Evolutionary conservation across 345 rosid genomes (phyloP), one percentile per base, ranked within the genome.

Genomic region (Cardiospermum halicacabum): DNA sequence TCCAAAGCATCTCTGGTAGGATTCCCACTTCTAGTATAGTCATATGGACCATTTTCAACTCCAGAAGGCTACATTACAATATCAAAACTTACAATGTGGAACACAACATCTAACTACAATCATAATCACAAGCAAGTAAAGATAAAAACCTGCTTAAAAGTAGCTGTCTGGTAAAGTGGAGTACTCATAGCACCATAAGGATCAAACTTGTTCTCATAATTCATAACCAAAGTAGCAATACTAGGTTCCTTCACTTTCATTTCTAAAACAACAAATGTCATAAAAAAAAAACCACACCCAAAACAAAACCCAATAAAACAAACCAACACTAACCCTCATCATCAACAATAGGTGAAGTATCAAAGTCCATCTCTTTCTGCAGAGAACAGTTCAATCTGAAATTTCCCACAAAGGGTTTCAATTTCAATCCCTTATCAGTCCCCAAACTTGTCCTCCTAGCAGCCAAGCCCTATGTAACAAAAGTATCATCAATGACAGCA

Each of bases 11-110:
- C 89, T 73, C 97, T 69, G 1, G 96, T 94, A 62, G 97, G 97
- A 77, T 94, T 94, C 53, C 97, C 99, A 81, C 96, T 91, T 82
- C 97, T 87, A 53, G 99, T 91, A 75, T 94, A 91, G 78, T 91
- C 97, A 74, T 89, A 94, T 3, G 92, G 86, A 31, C 97, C 97
- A 74, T 84, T 81, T 62, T 82, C 88, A 1, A 64, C 68, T 10
- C 96, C 96, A 24, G 96, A 91, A 65, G 92, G 88, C 96, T 94
- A 70, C 74, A 59, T 32, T 2, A 34, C 37, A 34, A 34, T 4
- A 34, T 34, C 37, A 34, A 59, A 32, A 34, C 24, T 11, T 22
- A 19, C 32, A 11, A 15, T 26, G 11, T 21, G 42, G n/a, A 15
- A 34, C 37, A 10, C 3, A 1, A 3, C 9, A 15, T 51, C 12